These are phyloP conservation scores for Excoecaria agallocha DNA, from an alignment of 345 rosid species.

Conservation along the genomic window DNA sequence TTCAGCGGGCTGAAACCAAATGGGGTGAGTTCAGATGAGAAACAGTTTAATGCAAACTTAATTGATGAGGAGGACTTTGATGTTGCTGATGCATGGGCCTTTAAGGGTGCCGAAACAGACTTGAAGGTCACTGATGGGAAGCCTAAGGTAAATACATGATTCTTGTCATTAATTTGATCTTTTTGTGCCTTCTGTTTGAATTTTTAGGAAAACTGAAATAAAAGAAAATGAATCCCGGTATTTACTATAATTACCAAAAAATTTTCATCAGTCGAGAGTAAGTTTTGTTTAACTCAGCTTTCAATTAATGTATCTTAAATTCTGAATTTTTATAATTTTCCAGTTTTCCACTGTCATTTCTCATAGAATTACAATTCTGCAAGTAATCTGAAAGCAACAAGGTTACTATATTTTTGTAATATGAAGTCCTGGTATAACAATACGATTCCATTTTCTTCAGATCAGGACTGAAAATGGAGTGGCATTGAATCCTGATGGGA, in stretches of 20 bases:
- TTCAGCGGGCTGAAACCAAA: constrained; percentile 2
- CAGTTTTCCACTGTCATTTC: too few relatives aligned
- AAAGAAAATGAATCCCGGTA: not conserved
- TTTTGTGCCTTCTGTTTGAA: not conserved
- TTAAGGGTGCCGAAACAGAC: constrained; percentile 33
- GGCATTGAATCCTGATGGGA: too few relatives aligned
- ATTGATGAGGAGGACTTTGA: constrained; percentile 20
- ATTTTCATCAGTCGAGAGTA: too few relatives aligned
- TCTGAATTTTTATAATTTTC: too few relatives aligned
- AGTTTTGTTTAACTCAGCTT: too few relatives aligned
- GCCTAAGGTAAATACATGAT: constrained; percentile 9
- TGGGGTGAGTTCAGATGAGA: constrained; percentile 3
- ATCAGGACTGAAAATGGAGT: constrained; percentile 5
- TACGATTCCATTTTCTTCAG: constrained; percentile 8
- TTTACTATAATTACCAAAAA: not conserved
- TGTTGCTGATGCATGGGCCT: constrained; percentile 40
- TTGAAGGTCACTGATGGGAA: constrained; percentile 1
- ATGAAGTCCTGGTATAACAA: not conserved
- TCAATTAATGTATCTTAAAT: not conserved
- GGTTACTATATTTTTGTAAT: not conserved
- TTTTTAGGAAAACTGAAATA: constrained; percentile 2
- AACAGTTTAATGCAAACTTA: constrained; percentile 5
- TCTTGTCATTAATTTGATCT: not conserved
- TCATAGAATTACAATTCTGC: too few relatives aligned
- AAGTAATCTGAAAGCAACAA: too few relatives aligned